Evolutionary conservation across 306 rosid genomes (phyloP).

Genomic region (Castanospermum australe): DNA sequence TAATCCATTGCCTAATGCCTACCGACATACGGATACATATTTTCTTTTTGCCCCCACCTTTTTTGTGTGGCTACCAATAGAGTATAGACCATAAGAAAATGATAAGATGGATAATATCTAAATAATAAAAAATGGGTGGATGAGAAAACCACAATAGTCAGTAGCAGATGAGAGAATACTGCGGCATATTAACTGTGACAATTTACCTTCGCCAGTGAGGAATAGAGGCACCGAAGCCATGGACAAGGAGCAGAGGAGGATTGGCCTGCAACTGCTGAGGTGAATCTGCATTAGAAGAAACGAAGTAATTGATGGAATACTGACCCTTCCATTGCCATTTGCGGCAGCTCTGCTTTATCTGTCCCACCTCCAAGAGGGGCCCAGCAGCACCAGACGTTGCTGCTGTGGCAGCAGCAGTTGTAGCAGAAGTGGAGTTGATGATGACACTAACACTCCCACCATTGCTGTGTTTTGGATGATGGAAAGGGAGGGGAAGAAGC

Average conservation of each 20-base stretch:
- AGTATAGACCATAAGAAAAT: conserved; percentile 4
- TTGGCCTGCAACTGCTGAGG: conserved; percentile 15
- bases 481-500: neutral
- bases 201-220: conserved; percentile 92
- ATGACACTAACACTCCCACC: neutral
- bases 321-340: conserved; percentile 67
- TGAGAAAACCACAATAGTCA: conserved; percentile 23
- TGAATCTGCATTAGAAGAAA: conserved; percentile 38
- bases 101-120: conserved; percentile 23
- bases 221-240: conserved; percentile 96
- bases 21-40: neutral
- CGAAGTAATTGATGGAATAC: conserved; percentile 50
- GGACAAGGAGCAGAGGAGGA: conserved; percentile 79
- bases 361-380: conserved; percentile 37
- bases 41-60: neutral
- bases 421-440: conserved; percentile 28
- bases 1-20: neutral
- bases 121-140: conserved; percentile 27
- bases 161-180: neutral
- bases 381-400: conserved; percentile 20
- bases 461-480: neutral
- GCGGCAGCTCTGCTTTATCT: conserved; percentile 36
- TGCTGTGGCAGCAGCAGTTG: conserved; percentile 23
- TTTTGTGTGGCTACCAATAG: conserved; percentile 23
- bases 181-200: neutral